A percentile compares a stretch with the other conserved stretches of the same genome.
Evolutionary conservation across 208 protist genomes (phyloP).

Genomic region (Trichomonas vaginalis): DNA sequence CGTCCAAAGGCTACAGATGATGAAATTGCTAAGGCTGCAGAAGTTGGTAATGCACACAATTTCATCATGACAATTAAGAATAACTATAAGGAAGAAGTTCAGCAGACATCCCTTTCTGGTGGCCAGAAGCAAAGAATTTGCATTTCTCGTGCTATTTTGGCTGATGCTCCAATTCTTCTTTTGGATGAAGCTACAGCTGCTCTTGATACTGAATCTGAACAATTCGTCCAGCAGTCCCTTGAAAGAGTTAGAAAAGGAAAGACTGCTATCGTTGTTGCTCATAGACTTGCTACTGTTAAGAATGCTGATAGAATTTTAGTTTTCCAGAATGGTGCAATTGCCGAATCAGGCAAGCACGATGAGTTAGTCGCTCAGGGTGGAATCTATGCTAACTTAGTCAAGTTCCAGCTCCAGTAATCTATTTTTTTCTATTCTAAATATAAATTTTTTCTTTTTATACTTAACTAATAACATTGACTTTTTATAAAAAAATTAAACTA

Average conservation of each 20-base stretch:
- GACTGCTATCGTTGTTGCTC: background rate
- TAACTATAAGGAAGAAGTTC: slow-evolving; percentile 23
- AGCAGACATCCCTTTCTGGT: background rate
- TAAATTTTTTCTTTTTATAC: too few species aligned
- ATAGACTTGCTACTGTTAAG: background rate
- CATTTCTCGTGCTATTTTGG: background rate
- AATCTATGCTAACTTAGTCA: background rate
- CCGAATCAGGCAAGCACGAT: background rate
- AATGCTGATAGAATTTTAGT: slow-evolving; percentile 6
- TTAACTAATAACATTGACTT: too few species aligned
- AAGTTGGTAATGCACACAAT: slow-evolving; percentile 38
- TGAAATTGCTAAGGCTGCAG: background rate
- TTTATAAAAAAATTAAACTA: too few species aligned
- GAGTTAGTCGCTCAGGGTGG: background rate
- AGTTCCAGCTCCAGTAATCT: background rate
- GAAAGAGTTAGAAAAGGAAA: background rate
- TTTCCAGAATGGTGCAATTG: background rate
- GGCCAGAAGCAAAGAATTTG: slow-evolving; percentile 15
- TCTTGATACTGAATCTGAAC: background rate
- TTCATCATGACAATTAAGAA: slow-evolving; percentile 35
- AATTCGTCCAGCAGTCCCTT: background rate
- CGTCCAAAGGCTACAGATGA: background rate
- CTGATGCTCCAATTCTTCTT: background rate
- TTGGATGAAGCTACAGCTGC: slow-evolving; percentile 7
- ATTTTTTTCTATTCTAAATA: too few species aligned